phyloP scores from a whole-genome alignment of 2,329 filamentous ascomycete genomes.

The Alternaria sp. region DNA sequence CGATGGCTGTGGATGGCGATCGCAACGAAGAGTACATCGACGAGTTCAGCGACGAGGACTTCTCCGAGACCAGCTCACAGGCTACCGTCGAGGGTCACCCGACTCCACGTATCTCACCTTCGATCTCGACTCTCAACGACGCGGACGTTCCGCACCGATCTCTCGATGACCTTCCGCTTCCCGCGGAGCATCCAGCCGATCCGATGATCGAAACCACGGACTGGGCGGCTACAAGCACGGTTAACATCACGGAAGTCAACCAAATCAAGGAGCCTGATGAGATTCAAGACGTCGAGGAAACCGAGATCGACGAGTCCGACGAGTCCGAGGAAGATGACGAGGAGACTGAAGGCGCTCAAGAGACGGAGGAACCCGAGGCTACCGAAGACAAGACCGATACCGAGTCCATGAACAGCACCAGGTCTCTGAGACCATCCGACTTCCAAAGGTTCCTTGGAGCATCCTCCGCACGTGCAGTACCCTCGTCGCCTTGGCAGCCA shows the following conservation, averaged over 20 bases:
- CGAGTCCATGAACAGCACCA: rapidly evolving
- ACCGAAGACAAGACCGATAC: not conserved
- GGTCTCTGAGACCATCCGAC: not conserved
- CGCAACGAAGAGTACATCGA: not conserved
- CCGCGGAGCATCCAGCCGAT: not conserved
- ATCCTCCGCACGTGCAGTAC: not conserved
- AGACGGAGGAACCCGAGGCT: not conserved
- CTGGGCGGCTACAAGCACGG: not conserved
- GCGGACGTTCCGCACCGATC: not conserved
- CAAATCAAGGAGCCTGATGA: not conserved
- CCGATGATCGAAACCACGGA: not conserved
- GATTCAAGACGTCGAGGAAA: not conserved
- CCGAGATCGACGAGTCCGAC: not conserved
- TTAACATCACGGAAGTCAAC: not conserved
- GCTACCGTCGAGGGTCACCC: not conserved
- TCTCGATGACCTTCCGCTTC: not conserved
- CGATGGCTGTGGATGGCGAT: not conserved
- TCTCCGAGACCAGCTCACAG: not conserved
- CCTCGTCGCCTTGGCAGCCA: not conserved
- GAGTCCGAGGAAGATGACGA: not conserved
- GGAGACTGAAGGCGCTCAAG: not conserved
- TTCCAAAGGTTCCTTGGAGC: not conserved
- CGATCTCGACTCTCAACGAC: not conserved
- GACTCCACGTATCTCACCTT: not conserved
- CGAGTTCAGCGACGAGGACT: not conserved